Base-by-base conservation (phyloP, 2,329 filamentous ascomycete species). In the Periglandula ipomoeae region DNA sequence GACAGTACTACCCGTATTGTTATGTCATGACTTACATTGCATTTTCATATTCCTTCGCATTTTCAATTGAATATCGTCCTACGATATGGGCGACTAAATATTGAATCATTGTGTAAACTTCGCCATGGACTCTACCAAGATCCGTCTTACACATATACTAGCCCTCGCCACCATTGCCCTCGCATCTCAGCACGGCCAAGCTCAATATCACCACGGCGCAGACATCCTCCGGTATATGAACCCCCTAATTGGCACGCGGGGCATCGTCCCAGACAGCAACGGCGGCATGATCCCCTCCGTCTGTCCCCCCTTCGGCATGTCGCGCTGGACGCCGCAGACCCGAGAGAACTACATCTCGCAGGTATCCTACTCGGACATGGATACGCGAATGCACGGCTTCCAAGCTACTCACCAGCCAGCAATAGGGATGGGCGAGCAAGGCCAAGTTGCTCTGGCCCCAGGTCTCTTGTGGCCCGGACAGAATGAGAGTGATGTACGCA, bases 351-450 rank as follows among this genome's bases (percentile, higher is more conserved):
- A 67, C 58, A 75, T 74, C 46, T 71, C 68, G 1, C 71, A 74
- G 51, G 70, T 70, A 13, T 70, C 71, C 0, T 74, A 74, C 55
- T 63, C 69, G 22, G 67, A 73, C 46, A 52, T 62, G 13, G 71
- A 75, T 49, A 50, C 55, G 0, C 65, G 65, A 22, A 65, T 74
- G 8, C 72, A 74, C 50, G 71, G 72, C 1, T 74, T 74, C 48
- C 71, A 74, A 54, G 71, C 70, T 8, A 74, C 71, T 1, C 71
- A 74, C 48, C 71, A 74, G 52, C 72, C 72, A 0, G 72, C 72
- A 0, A 75, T 75, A n/a, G 74, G 72, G 71, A 74, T 75, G 70
- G 72, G 71, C 3, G 71, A 75, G 54, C 62, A 67, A 10, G 71
- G 72, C 6, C 70, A 73, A 54, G 61, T 71, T 1, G 66, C 73